Conservation (phyloP, 164 flowering plant species). For the Buxus sempervirens region DNA sequence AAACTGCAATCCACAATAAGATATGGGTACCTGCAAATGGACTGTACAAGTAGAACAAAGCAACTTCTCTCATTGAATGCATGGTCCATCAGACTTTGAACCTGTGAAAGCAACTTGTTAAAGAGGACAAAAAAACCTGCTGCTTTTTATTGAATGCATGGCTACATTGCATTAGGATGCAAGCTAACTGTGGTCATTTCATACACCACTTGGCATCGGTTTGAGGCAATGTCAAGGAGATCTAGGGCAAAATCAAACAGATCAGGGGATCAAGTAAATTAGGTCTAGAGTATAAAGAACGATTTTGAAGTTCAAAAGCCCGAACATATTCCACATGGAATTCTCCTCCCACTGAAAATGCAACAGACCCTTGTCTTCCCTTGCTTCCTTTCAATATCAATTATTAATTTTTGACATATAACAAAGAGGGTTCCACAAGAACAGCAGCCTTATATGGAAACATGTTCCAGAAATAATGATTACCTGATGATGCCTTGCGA, state of each 20-base stretch:
- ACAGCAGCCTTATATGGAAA: background rate
- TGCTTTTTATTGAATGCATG: background rate
- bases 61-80: constrained; percentile 90
- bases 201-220: background rate
- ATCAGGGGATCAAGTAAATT: background rate
- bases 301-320: background rate
- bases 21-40: constrained; percentile 81
- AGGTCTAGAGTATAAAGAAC: background rate
- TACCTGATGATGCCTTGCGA: constrained; percentile 75
- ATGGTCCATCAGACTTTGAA: constrained; percentile 62
- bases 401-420: no score
- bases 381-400: constrained; percentile 1
- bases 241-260: no score
- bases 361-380: background rate
- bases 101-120: constrained; percentile 30
- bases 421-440: background rate
- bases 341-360: background rate
- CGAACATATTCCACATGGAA: background rate
- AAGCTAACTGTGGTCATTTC: no score
- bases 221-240: no score
- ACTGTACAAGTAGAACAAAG: constrained; percentile 95
- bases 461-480: constrained; percentile 1
- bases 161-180: no score
- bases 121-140: background rate
- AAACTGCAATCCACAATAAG: background rate